phyloP scores from a whole-genome alignment of 495 filamentous ascomycete species.

The Lophiotrema nucula region DNA sequence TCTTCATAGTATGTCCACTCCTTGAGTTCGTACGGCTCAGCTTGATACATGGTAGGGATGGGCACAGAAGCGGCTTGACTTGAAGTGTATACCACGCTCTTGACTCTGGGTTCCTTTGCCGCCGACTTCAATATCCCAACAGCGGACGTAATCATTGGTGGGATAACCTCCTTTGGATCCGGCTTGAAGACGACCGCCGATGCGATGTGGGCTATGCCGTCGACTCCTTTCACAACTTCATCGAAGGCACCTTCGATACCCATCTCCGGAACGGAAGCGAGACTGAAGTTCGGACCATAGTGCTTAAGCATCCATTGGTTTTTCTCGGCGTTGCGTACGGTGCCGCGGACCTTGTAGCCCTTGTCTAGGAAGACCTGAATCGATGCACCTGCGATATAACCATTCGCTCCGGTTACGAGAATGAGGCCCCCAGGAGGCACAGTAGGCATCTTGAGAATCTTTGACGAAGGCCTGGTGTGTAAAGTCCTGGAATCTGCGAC shows the following conservation, averaged over 20 bases:
- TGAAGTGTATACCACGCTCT: conserved; percentile 25
- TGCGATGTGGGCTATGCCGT: conserved; percentile 20
- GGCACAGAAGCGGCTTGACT: conserved; percentile 8
- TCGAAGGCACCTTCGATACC: conserved; percentile 4
- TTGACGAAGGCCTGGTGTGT: too few relatives aligned
- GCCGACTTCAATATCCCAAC: conserved; percentile 17
- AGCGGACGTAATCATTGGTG: neutral
- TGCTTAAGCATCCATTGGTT: conserved; percentile 22
- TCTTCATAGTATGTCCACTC: conserved; percentile 6
- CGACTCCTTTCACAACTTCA: conserved; percentile 26
- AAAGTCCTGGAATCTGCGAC: too few relatives aligned
- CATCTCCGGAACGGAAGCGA: conserved; percentile 15
- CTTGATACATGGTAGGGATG: neutral
- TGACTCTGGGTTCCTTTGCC: conserved; percentile 17
- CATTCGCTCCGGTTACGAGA: conserved; percentile 43
- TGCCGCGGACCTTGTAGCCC: conserved; percentile 30
- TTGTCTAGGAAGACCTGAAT: conserved; percentile 39
- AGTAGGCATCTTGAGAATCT: too few relatives aligned
- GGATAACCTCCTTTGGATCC: conserved; percentile 15
- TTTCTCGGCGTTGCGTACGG: conserved; percentile 28
- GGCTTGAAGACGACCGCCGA: neutral
- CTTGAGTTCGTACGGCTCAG: neutral
- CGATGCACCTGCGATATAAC: conserved; percentile 38
- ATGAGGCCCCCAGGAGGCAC: conserved; percentile 9
- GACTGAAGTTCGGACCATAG: conserved; percentile 17